Percentiles rank a stretch among this genome's conserved stretches.
phyloP scores from a whole-genome alignment of 2,329 filamentous ascomycete genomes.

The Xylariaceae sp. region DNA sequence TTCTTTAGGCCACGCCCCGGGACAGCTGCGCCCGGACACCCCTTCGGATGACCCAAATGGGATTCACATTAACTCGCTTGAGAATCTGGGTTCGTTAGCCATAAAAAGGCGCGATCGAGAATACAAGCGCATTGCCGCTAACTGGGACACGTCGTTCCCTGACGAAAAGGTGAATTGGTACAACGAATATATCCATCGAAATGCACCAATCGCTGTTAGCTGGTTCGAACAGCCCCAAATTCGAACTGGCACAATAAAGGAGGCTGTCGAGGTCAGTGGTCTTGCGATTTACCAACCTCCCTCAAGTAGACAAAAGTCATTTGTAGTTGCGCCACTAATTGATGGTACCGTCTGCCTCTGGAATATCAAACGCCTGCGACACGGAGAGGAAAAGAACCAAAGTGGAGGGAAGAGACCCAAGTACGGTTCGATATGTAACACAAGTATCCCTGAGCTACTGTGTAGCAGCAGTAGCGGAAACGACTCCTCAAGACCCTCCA shows the following conservation, averaged over 20 bases:
- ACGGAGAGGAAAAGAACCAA: neutral
- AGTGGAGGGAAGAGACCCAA: too few species aligned
- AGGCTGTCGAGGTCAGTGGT: slow-evolving; percentile 65
- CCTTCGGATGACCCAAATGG: slow-evolving; percentile 19
- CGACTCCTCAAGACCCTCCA: slow-evolving; percentile 45
- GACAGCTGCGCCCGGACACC: slow-evolving; percentile 17
- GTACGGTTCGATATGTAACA: slow-evolving; percentile 57
- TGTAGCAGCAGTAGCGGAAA: slow-evolving; percentile 48
- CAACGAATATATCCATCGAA: slow-evolving; percentile 79
- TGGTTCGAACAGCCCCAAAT: slow-evolving; percentile 68
- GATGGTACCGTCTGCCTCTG: slow-evolving; percentile 86
- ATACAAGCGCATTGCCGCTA: slow-evolving; percentile 58
- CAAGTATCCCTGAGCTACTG: slow-evolving; percentile 64
- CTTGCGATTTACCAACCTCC: slow-evolving; percentile 61
- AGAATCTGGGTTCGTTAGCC: slow-evolving; percentile 16
- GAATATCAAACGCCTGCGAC: slow-evolving; percentile 61
- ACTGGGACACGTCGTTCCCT: slow-evolving; percentile 78
- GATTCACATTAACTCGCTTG: slow-evolving; percentile 16
- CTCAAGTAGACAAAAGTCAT: slow-evolving; percentile 46
- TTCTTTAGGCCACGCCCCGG: slow-evolving; percentile 11
- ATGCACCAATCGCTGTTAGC: slow-evolving; percentile 67
- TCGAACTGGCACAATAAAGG: slow-evolving; percentile 35
- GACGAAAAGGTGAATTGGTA: slow-evolving; percentile 77
- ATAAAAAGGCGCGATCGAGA: slow-evolving; percentile 30
- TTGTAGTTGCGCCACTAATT: slow-evolving; percentile 72